Evolutionary conservation across 176 grass and related monocot species (phyloP), one percentile per base, ranked within the genome.

Genomic region (Hsuehochloa calcarea): DNA sequence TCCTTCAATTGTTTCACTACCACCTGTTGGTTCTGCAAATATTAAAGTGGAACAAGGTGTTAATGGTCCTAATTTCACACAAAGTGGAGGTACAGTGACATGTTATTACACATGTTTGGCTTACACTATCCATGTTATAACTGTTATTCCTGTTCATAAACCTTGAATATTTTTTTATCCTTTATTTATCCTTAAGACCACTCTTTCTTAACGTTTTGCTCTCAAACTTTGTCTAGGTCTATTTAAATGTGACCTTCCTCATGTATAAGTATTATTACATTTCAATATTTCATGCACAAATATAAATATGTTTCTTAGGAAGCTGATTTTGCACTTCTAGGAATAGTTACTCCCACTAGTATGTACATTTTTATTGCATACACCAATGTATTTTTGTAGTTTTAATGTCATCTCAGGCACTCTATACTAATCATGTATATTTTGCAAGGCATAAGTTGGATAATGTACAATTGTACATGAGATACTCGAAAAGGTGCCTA

Each of bases 71-170:
- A 78, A 82, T 85, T 20, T 74, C 78, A 22, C 59, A 84, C 80
- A 91, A 64, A 61, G 44, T 45, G 74, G 43, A 92, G 87, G 89
- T 89, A 89, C 22, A 60, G 25, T 87, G 23, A 46, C 51, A 45
- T 34, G 31, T 34, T 82, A 56, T 85, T 59, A 39, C 72, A 46
- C 81, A 20, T 51, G 26, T 20, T 67, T 80, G 20, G 5, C 44
- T 68, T 68, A 49, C 65, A 63, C 16, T 70, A 61, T 50, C 39
- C n/a, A 68, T 46, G 41, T 5, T 70, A 56, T n/a, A 38, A 61
- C 3, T 15, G 41, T 3, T 68, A 55, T 22, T 25, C 46, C 2
- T 15, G 26, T 29, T 65, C 41, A 7, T 65, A 47, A 35, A 14
- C 26, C 5, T 34, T 34, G 5, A 52, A 15, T 67, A 49, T 26